Evolutionary conservation across 164 flowering plant species (phyloP), one percentile per base, ranked within the genome.

Genomic region (Warburgia ugandensis): DNA sequence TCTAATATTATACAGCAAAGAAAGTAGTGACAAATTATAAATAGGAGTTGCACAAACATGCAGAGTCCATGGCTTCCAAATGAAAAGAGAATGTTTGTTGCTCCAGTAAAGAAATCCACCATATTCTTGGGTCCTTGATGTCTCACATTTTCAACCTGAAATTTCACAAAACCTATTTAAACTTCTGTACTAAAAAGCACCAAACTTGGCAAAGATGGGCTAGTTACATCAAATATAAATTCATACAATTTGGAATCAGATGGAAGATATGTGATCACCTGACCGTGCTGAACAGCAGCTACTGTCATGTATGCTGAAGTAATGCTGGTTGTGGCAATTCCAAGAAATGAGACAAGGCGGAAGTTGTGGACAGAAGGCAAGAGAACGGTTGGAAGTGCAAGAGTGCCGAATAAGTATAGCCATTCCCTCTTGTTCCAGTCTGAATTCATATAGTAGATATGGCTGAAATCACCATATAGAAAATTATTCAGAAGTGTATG

Each of bases 91-190:
- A 54, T 54, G 28, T 54, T 54, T 19, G 58, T 54, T n/a, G 58
- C 38, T 10, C 58, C 58, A 20, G 58, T 54, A 16, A 54, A 54
- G 38, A 41, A 54, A 23, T 41, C 48, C 37, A 54, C 58, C 48
- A 54, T 29, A 23, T 41, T 54, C n/a, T 19, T 54, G 5, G 58
- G 58, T 42, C 58, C 58, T 20, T 31, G 48, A 43, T 54, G 58
- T 5, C 25, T 42, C 23, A 54, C 58, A 19, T 40, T 4, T 17
- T 13, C 48, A 20, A 54, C 35, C 48, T 54, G 41, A 12, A 22
- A 33, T 1, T 10, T 9, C 21, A 29, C 6, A 29, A 48, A 37
- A 11, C 1, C 4, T 37, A 5, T n/a, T n/a, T n/a, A n/a, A n/a
- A n/a, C n/a, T n/a, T n/a, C n/a, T n/a, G n/a, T n/a, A n/a, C n/a